Conservation (phyloP, 2,329 filamentous ascomycete species). For the Phyllosticta citribraziliensis region DNA sequence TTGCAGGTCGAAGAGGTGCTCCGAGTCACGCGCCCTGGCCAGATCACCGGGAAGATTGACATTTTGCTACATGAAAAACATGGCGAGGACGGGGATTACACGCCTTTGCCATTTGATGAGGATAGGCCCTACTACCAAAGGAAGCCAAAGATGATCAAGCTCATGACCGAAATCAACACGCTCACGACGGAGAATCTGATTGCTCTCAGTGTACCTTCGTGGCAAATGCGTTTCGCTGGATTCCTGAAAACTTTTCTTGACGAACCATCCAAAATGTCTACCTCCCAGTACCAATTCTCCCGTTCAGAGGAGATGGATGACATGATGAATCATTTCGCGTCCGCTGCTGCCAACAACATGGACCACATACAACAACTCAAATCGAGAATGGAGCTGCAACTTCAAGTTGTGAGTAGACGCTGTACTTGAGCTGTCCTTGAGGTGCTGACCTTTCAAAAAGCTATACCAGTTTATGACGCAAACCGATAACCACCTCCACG, state of each 20-base stretch:
- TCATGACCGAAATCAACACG: neutral
- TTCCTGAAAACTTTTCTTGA: neutral
- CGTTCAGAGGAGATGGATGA: neutral
- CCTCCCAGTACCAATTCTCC: neutral
- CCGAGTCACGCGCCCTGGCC: neutral
- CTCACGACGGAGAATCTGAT: neutral
- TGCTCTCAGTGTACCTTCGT: neutral
- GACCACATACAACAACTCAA: neutral
- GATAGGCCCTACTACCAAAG: neutral
- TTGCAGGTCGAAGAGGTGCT: neutral
- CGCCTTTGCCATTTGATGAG: neutral
- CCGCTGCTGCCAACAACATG: neutral
- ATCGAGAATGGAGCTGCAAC: neutral
- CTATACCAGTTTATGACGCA: slow-evolving; percentile 11
- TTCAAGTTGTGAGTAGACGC: neutral
- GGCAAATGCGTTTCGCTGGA: neutral
- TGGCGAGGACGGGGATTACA: neutral
- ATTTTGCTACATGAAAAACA: neutral
- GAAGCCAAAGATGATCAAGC: neutral
- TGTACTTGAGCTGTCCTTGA: neutral
- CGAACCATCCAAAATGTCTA: neutral
- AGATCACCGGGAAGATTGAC: neutral
- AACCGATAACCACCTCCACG: slow-evolving; percentile 13
- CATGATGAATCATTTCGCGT: neutral
- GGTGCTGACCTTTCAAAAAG: neutral